Conservation (phyloP, 805 yeast genomes). For the Ogataea kodamae region DNA sequence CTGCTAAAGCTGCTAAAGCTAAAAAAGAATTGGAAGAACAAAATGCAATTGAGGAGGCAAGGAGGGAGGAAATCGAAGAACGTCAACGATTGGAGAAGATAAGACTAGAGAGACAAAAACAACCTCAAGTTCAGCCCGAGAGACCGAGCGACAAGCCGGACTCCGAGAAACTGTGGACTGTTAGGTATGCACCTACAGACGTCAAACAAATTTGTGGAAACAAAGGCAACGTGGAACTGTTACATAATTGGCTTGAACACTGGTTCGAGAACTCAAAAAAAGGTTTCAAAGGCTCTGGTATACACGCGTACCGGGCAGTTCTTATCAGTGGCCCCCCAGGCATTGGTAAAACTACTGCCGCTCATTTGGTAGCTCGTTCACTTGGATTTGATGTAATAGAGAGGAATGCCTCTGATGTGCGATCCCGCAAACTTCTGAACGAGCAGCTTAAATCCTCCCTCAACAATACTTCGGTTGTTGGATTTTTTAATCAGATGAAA, state of each 20-base stretch:
- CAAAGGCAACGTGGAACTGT: slow-evolving; percentile 64
- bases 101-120: slow-evolving; percentile 22
- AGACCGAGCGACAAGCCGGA: slow-evolving; percentile 40
- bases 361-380: slow-evolving; percentile 66
- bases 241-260: slow-evolving; percentile 68
- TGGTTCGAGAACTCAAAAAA: slow-evolving; percentile 63
- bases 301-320: slow-evolving; percentile 74
- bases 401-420: slow-evolving; percentile 83
- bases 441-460: slow-evolving; percentile 65
- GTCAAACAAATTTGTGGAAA: slow-evolving; percentile 86
- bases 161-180: slow-evolving; percentile 83
- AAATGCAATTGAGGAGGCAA: slow-evolving; percentile 49
- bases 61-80: slow-evolving; percentile 40
- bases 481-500: slow-evolving; percentile 51
- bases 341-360: slow-evolving; percentile 79
- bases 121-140: slow-evolving; percentile 16
- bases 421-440: slow-evolving; percentile 77
- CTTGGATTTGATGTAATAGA: slow-evolving; percentile 73
- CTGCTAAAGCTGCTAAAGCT: slow-evolving; percentile 66
- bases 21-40: slow-evolving; percentile 70
- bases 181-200: slow-evolving; percentile 81
- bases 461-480: slow-evolving; percentile 78
- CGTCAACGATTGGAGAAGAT: slow-evolving; percentile 27
- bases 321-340: slow-evolving; percentile 88
- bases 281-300: slow-evolving; percentile 62